A percentile compares a stretch with the other conserved stretches of the same genome.
Conservation (phyloP, 2,329 filamentous ascomycete genomes). For the Fusarium transvaalense region DNA sequence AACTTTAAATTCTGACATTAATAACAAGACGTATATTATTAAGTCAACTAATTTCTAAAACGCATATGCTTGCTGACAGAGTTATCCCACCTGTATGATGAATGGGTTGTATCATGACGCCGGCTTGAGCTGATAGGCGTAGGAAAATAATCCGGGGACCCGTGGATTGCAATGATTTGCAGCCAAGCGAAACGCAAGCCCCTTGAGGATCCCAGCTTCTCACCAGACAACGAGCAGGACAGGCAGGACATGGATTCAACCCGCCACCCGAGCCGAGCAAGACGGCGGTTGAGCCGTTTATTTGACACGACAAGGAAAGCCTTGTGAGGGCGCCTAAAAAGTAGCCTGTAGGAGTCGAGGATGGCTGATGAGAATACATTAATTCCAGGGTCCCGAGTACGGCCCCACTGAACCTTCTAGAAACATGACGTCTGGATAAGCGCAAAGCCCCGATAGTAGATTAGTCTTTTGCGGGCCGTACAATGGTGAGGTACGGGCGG, state of each 20-base stretch:
- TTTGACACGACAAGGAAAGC: constrained; percentile 12
- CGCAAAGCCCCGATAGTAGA: constrained; percentile 54
- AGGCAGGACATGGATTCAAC: constrained; percentile 15
- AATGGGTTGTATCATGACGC: constrained; percentile 19
- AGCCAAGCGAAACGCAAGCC: constrained; percentile 41
- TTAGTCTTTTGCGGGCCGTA: constrained; percentile 28
- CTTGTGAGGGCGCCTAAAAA: constrained; percentile 23
- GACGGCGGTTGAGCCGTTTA: constrained; percentile 25
- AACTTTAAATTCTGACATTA: neutral
- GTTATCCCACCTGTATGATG: neutral
- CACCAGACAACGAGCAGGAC: constrained; percentile 3
- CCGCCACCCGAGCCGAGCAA: constrained; percentile 12
- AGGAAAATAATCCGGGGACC: constrained; percentile 29
- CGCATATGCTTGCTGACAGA: neutral
- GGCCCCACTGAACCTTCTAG: constrained; percentile 62
- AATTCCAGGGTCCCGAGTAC: constrained; percentile 22
- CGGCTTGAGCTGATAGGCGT: constrained; percentile 19
- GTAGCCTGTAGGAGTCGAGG: constrained; percentile 22
- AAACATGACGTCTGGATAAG: constrained; percentile 52
- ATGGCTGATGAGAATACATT: constrained; percentile 26
- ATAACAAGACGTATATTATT: neutral
- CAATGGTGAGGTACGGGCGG: constrained; percentile 3
- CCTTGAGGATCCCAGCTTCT: constrained; percentile 19
- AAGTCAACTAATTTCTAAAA: neutral
- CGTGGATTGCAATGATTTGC: constrained; percentile 40